Evolutionary conservation across 1,284 basidiomycete genomes (phyloP).

Genomic region (Meripilus lineatus): DNA sequence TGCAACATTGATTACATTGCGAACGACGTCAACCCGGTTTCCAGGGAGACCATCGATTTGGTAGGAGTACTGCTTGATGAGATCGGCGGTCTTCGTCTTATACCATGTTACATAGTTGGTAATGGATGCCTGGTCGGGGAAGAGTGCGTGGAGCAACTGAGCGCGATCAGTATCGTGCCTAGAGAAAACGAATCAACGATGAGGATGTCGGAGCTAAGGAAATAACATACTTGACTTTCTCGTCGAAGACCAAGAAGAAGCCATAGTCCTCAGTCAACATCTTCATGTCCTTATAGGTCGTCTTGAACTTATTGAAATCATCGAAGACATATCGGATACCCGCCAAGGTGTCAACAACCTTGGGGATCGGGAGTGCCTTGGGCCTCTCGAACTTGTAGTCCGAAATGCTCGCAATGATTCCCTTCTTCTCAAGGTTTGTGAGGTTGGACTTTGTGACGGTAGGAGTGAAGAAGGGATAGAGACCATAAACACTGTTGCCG

Average conservation of each 20-base stretch:
- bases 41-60: conserved; percentile 27
- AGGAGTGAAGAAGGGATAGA: conserved; percentile 82
- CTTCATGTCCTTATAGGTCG: conserved; percentile 22
- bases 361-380: conserved; percentile 25
- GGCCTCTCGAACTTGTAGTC: conserved; percentile 56
- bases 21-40: conserved; percentile 60
- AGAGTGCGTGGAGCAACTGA: conserved; percentile 18
- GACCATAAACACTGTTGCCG: conserved; percentile 64
- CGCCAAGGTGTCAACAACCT: conserved; percentile 37
- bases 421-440: conserved; percentile 39
- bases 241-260: conserved; percentile 28
- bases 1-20: conserved; percentile 65
- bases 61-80: conserved; percentile 35
- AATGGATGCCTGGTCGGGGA: conserved; percentile 16
- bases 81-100: conserved; percentile 28
- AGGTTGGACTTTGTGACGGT: conserved; percentile 56
- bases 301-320: conserved; percentile 35
- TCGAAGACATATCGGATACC: conserved; percentile 38
- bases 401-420: conserved; percentile 39
- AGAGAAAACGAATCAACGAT: conserved; percentile 3
- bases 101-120: conserved; percentile 33
- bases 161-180: conserved; percentile 14
- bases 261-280: conserved; percentile 26
- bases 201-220: neutral
- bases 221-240: conserved; percentile 22